Percentiles rank a stretch among this genome's conserved stretches.
Conservation (phyloP, 345 rosid genomes). For the Arabidopsis arenosa region DNA sequence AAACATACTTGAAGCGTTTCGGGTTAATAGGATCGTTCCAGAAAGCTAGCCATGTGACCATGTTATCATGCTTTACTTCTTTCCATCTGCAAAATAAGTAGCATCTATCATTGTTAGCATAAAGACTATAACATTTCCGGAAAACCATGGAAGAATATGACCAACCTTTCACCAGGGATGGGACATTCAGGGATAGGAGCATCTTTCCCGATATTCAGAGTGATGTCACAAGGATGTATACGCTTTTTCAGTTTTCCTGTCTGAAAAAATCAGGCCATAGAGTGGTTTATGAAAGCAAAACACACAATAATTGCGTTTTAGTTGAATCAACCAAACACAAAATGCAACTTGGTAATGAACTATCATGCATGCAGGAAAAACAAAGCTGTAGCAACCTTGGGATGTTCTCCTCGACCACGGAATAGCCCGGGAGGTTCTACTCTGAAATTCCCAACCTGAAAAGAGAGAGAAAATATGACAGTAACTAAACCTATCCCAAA, state of each 20-base stretch:
- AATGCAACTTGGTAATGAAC: conserved; percentile 5
- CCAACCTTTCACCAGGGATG: conserved; percentile 77
- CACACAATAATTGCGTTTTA: neutral
- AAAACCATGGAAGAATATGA: conserved; percentile 37
- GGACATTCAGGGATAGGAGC: conserved; percentile 90
- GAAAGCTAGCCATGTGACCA: conserved; percentile 85
- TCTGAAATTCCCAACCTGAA: conserved; percentile 86
- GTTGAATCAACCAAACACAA: conserved; percentile 1
- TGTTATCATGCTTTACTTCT: conserved; percentile 87
- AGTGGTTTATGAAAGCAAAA: conserved; percentile 24
- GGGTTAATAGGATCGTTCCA: conserved; percentile 91
- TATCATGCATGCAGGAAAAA: conserved; percentile 4
- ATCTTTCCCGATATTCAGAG: conserved; percentile 80
- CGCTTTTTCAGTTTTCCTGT: conserved; percentile 91
- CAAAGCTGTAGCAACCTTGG: conserved; percentile 60
- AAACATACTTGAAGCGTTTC: conserved; percentile 71
- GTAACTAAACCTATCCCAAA: conserved; percentile 1
- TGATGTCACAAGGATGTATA: conserved; percentile 78
- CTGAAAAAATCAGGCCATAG: conserved; percentile 48
- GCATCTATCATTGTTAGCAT: conserved; percentile 40
- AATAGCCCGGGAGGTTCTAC: conserved; percentile 94
- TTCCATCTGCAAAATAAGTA: conserved; percentile 75
- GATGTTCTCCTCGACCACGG: conserved; percentile 92
- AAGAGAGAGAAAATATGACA: conserved; percentile 15
- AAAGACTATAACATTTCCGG: neutral